A percentile compares a stretch with the other conserved stretches of the same genome.
Evolutionary conservation across 1,139 yeast species (phyloP).

Genomic region (Yamadazyma blattariae): DNA sequence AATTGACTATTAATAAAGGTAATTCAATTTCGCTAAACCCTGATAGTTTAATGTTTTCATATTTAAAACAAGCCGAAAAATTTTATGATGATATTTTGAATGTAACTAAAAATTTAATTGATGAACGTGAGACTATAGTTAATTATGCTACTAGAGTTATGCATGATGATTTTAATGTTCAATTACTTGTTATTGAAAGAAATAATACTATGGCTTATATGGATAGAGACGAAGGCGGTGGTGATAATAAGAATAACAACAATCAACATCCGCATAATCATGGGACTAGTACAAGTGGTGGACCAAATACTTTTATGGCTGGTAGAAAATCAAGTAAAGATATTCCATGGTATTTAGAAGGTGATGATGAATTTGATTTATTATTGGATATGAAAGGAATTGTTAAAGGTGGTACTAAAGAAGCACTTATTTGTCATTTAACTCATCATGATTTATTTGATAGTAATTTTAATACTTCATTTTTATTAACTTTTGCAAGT

Average conservation of each 20-base stretch:
- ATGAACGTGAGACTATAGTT: slow-evolving; percentile 65
- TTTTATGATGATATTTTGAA: slow-evolving; percentile 42
- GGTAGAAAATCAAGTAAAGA: slow-evolving; percentile 37
- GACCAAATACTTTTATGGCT: slow-evolving; percentile 26
- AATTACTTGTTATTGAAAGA: slow-evolving; percentile 58
- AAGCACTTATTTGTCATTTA: slow-evolving; percentile 77
- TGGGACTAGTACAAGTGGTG: slow-evolving; percentile 20
- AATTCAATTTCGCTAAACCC: slow-evolving; percentile 49
- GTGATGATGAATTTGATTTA: slow-evolving; percentile 73
- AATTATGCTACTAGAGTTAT: slow-evolving; percentile 75
- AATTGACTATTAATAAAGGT: slow-evolving; percentile 39
- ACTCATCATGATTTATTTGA: slow-evolving; percentile 77
- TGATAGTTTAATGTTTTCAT: slow-evolving; percentile 42
- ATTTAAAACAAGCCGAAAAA: slow-evolving; percentile 45
- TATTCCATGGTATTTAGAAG: slow-evolving; percentile 78
- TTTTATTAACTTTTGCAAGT: slow-evolving; percentile 74
- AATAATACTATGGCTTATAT: slow-evolving; percentile 49
- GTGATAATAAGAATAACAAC: too few relatives aligned
- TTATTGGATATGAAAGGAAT: slow-evolving; percentile 71
- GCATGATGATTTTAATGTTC: slow-evolving; percentile 69
- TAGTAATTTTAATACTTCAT: slow-evolving; percentile 64
- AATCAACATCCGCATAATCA: too few relatives aligned
- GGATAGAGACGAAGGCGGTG: slow-evolving; percentile 30
- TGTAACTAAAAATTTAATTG: slow-evolving; percentile 56
- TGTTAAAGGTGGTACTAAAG: slow-evolving; percentile 82